Evolutionary conservation across 2,329 filamentous ascomycete species (phyloP).

Genomic region (Zasmidium citrigriseum): DNA sequence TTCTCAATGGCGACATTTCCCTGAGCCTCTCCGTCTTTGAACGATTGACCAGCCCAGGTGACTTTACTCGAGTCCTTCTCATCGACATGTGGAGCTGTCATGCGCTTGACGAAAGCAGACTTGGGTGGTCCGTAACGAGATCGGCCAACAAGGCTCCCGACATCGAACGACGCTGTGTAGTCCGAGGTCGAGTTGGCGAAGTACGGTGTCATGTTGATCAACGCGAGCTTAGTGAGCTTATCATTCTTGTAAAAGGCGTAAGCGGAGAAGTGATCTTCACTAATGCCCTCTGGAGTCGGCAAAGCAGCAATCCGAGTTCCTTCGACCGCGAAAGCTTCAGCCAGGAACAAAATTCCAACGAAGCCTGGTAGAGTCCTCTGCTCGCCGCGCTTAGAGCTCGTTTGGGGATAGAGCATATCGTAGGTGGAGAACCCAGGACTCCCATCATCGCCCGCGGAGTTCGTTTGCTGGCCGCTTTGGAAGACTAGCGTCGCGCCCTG

Average conservation of each 20-base stretch:
- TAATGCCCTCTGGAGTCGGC: conserved; percentile 21
- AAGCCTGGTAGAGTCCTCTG: conserved; percentile 31
- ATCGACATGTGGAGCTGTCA: conserved; percentile 30
- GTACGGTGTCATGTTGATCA: conserved; percentile 32
- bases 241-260: conserved; percentile 30
- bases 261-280: conserved; percentile 28
- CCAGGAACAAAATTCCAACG: conserved; percentile 30
- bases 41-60: conserved; percentile 34
- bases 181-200: conserved; percentile 31
- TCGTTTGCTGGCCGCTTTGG: conserved; percentile 31
- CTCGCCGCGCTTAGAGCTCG: conserved; percentile 25
- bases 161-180: conserved; percentile 22
- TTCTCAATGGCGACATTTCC: conserved; percentile 23
- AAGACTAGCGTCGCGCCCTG: conserved; percentile 33
- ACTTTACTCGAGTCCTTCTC: conserved; percentile 27
- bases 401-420: conserved; percentile 29
- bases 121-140: not conserved
- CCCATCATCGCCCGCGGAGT: conserved; percentile 30
- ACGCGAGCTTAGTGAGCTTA: conserved; percentile 28
- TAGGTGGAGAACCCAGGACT: conserved; percentile 33
- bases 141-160: not conserved
- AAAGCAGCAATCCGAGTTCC: conserved; percentile 27
- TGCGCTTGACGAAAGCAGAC: conserved; percentile 28
- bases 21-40: conserved; percentile 22
- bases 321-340: conserved; percentile 29